These are phyloP conservation scores for Hypoxylon cercidicola DNA, from an alignment of 495 filamentous ascomycete genomes.

Conservation along the genomic window DNA sequence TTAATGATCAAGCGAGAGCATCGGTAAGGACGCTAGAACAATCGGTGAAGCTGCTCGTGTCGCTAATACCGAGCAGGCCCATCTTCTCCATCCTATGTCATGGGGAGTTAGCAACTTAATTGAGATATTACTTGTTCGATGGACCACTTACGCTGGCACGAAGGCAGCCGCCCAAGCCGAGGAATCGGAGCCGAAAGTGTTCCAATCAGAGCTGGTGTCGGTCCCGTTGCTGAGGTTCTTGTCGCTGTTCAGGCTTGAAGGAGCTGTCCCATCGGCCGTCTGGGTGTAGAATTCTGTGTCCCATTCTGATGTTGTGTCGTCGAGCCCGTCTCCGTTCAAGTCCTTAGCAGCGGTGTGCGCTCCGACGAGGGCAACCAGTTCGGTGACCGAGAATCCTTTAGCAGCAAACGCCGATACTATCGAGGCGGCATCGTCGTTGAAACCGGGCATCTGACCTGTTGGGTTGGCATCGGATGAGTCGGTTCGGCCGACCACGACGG, in stretches of 20 bases:
- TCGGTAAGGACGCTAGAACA: constrained; percentile 32
- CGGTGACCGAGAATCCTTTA: constrained; percentile 38
- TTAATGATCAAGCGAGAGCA: constrained; percentile 28
- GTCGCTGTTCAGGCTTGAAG: constrained; percentile 36
- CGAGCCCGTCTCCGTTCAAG: constrained; percentile 23
- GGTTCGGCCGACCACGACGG: constrained; percentile 36
- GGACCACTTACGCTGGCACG: constrained; percentile 32
- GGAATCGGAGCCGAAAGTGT: constrained; percentile 20
- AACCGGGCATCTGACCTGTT: constrained; percentile 20
- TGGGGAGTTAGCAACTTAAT: constrained; percentile 2
- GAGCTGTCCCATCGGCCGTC: constrained; percentile 30
- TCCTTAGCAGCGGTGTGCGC: constrained; percentile 38
- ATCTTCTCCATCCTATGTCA: constrained; percentile 38
- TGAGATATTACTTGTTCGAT: neutral
- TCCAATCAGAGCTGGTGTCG: constrained; percentile 31
- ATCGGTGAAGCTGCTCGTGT: constrained; percentile 28
- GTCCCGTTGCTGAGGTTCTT: constrained; percentile 34
- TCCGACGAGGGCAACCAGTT: constrained; percentile 41
- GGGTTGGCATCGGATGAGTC: constrained; percentile 32
- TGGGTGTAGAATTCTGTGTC: constrained; percentile 36
- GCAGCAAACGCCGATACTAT: constrained; percentile 35
- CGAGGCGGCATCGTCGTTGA: constrained; percentile 24
- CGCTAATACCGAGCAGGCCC: constrained; percentile 29
- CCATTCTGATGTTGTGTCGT: constrained; percentile 24
- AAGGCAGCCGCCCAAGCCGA: constrained; percentile 37